Conservation (phyloP, 495 filamentous ascomycete genomes). For the Astrothelium macrocarpum region DNA sequence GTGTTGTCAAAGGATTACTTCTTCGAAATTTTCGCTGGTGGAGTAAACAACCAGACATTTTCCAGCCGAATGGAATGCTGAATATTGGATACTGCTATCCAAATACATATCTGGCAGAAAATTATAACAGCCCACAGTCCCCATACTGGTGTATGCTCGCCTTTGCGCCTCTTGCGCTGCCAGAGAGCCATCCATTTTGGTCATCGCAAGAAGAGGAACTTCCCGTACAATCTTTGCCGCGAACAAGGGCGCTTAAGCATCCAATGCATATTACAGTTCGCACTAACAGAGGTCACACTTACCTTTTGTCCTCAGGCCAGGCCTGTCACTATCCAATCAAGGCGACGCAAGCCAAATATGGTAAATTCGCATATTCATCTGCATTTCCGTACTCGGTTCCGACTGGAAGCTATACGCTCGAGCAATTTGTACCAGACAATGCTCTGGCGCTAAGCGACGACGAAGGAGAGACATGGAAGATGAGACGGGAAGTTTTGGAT, state of each 20-base stretch:
- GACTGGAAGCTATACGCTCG: slow-evolving; percentile 62
- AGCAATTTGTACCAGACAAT: slow-evolving; percentile 64
- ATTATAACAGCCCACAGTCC: slow-evolving; percentile 67
- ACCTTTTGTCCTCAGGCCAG: slow-evolving; percentile 65
- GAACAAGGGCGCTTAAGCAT: slow-evolving; percentile 48
- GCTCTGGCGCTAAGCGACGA: slow-evolving; percentile 70
- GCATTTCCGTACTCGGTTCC: slow-evolving; percentile 69
- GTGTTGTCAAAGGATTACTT: slow-evolving; percentile 65
- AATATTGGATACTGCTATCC: slow-evolving; percentile 70
- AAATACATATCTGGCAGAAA: slow-evolving; percentile 70
- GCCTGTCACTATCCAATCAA: slow-evolving; percentile 71
- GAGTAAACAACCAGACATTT: slow-evolving; percentile 63
- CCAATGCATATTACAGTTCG: slow-evolving; percentile 57
- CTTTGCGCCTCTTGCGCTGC: slow-evolving; percentile 61
- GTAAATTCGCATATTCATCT: slow-evolving; percentile 64
- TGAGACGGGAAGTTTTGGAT: slow-evolving; percentile 50
- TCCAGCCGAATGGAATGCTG: slow-evolving; percentile 60
- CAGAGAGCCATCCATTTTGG: slow-evolving; percentile 66
- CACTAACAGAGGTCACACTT: slow-evolving; percentile 51
- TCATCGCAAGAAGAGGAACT: slow-evolving; percentile 51
- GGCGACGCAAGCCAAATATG: slow-evolving; percentile 74
- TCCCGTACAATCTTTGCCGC: slow-evolving; percentile 44
- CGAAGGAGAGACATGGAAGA: slow-evolving; percentile 70
- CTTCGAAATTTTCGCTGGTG: slow-evolving; percentile 70
- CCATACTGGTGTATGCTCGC: slow-evolving; percentile 71